A percentile compares a stretch with the other conserved stretches of the same genome.
Conservation (phyloP, 176 grass and related monocot genomes). For the Elaeis guineensis region DNA sequence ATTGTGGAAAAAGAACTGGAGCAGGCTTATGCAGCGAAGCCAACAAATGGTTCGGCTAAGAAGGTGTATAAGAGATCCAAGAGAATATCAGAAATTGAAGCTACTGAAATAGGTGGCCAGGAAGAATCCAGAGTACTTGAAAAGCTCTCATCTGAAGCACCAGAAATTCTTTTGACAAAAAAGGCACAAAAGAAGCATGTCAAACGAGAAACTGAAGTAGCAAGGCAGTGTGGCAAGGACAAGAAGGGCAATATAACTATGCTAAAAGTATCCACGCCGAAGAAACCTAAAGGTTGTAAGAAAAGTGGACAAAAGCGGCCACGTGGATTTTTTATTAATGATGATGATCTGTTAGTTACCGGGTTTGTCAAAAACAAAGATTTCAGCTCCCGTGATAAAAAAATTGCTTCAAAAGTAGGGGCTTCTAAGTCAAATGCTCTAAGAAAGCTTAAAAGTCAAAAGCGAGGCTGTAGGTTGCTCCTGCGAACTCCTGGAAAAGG, state of each 20-base stretch:
- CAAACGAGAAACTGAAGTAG: not conserved
- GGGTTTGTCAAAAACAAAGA: constrained; percentile 94
- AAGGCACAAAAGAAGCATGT: not conserved
- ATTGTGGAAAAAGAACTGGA: constrained; percentile 16
- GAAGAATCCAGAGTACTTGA: not conserved
- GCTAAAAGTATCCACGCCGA: constrained; percentile 16
- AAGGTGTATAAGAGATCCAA: constrained; percentile 57
- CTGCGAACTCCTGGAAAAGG: constrained; percentile 43
- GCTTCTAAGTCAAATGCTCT: constrained; percentile 29
- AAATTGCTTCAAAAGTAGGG: constrained; percentile 30
- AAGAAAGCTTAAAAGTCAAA: constrained; percentile 45
- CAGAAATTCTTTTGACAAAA: not conserved
- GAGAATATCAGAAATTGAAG: constrained; percentile 46
- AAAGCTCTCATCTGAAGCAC: not conserved
- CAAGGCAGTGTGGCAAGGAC: not conserved
- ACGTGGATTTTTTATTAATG: constrained; percentile 72
- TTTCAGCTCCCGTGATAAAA: constrained; percentile 39
- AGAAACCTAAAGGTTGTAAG: constrained; percentile 30
- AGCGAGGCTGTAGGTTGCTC: constrained; percentile 34
- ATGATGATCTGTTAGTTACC: constrained; percentile 88
- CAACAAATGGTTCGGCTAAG: constrained; percentile 42
- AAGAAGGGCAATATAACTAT: not conserved
- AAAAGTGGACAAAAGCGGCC: constrained; percentile 59
- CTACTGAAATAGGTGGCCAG: constrained; percentile 23
- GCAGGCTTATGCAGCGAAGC: constrained; percentile 12